Base-by-base conservation (phyloP, 441 rosid genomes). In the Biscutella laevigata region DNA sequence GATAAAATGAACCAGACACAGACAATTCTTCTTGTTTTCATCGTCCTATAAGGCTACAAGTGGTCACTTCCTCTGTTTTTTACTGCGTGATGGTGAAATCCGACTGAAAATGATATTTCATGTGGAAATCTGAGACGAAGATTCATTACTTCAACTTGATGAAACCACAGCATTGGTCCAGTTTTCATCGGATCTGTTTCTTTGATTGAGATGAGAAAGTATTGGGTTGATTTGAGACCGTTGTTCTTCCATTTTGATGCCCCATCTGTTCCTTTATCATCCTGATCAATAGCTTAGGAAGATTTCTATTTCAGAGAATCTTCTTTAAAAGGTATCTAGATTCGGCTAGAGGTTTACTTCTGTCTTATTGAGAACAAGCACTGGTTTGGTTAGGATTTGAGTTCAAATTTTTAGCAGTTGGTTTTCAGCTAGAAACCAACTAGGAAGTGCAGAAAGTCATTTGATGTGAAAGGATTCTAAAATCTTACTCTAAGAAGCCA, bases 151-250 rank as follows among this genome's bases (percentile, higher is more conserved):
- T 39, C 58, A 64, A 12, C 40, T 57, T 57, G 64, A 58, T 65
- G 49, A 13, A 17, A 57, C 64, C 28, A 11, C n/a, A n/a, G n/a
- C 36, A 51, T 21, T 51, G 43, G 43, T 51, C 59, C 22, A 4
- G 6, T 25, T 39, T 42, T 33, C 53, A 26, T 55, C n/a, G 17
- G 32, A 35, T 53, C 17, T 13, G 20, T 57, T 35, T 48, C 25
- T 45, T 33, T 34, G 48, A 43, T 21, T 35, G 40, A 53, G 19
- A 22, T 35, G 33, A 33, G 3, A 33, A 19, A 13, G n/a, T 30
- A 46, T 46, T 62, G 41, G 62, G 33, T 49, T 41, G 21, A 57
- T 57, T 64, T 64, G 5, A 49, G 64, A 5, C 69, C 64, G 56
- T 66, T 66, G 17, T 45, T 62, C 36, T 47, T 38, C 30, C n/a